Base-by-base conservation (phyloP, 805 yeast species). In the Deakozyma indianensis region DNA sequence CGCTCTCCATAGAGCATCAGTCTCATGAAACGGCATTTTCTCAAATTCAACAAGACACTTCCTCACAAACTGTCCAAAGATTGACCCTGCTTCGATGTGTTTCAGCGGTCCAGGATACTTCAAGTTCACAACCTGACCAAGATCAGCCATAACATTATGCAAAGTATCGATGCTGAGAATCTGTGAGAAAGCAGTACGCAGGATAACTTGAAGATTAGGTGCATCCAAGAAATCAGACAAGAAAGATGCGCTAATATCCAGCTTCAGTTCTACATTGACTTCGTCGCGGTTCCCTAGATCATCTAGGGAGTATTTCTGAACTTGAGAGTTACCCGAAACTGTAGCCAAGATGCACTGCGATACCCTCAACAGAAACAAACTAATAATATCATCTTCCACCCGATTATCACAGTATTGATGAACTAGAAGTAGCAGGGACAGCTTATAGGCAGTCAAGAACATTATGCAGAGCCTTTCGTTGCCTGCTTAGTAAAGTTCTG, bases 21-120 rank as follows among this genome's bases (percentile, higher is more conserved):
- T 54, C 46, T 70, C 73, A 35, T 71, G 74, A 50, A 74, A 74
- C 28, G 60, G 63, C 49, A 74, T 52, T 2, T 63, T 56, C 38
- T 64, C 68, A 46, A 65, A 62, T 22, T 51, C 49, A 38, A 56
- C 46, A 28, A 43, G 18, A 32, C 9, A 32, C 7, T 5, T 14
- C 5, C 38, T 7, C 38, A 32, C 38, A n/a, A 14, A 32, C 7
- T 5, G 38, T 7, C 38, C 38, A 11, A 32, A 32, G 11, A 32
- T 5, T 5, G 18, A 9, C 11, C 16, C 16, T 9, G 7, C 16
- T n/a, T 32, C 18, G 11, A 32, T 14, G 20, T 32, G 11, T 20
- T 32, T 32, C 18, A 32, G 18, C 4, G 38, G 18, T 14, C 38
- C 38, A 5, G 9, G 7, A 20, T 32, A 32, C 38, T 11, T 20